phyloP scores from a whole-genome alignment of 2,329 filamentous ascomycete genomes.

The Claviceps citrina region DNA sequence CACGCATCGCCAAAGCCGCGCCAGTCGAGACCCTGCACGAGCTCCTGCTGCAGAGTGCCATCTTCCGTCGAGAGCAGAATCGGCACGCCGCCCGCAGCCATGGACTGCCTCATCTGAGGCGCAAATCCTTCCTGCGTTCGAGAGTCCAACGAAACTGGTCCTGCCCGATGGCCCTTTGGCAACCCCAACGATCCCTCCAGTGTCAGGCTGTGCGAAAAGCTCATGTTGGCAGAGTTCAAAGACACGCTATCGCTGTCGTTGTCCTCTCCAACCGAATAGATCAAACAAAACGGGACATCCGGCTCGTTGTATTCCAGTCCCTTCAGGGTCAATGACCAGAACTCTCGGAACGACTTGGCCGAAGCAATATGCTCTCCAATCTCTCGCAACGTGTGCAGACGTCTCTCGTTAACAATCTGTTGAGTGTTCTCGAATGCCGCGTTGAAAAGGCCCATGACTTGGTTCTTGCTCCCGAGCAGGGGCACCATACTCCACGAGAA shows the following conservation, averaged over 20 bases:
- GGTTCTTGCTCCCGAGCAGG: slow-evolving; percentile 55
- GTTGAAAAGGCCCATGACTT: slow-evolving; percentile 61
- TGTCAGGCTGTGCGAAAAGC: slow-evolving; percentile 42
- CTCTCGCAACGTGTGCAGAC: slow-evolving; percentile 62
- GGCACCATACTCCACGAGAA: slow-evolving; percentile 73
- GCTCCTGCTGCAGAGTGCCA: slow-evolving; percentile 38
- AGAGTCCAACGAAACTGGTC: slow-evolving; percentile 23
- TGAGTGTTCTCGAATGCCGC: slow-evolving; percentile 67
- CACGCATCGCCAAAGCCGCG: slow-evolving; percentile 51
- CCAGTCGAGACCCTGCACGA: slow-evolving; percentile 45
- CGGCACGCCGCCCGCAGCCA: slow-evolving; percentile 21
- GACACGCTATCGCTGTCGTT: slow-evolving; percentile 26
- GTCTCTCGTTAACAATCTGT: slow-evolving; percentile 58
- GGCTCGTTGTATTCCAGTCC: slow-evolving; percentile 57
- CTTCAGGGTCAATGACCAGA: slow-evolving; percentile 54
- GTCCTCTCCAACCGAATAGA: slow-evolving; percentile 33
- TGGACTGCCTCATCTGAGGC: slow-evolving; percentile 23
- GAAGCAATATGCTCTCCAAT: slow-evolving; percentile 58
- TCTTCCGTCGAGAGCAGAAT: slow-evolving; percentile 27
- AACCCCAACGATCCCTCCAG: slow-evolving; percentile 32
- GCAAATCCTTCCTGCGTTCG: slow-evolving; percentile 23
- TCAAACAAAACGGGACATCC: slow-evolving; percentile 35
- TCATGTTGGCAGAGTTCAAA: slow-evolving; percentile 48
- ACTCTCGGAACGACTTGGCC: slow-evolving; percentile 54
- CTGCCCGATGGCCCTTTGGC: slow-evolving; percentile 27